phyloP scores from a whole-genome alignment of 1,284 basidiomycete species.

The Takashimella tepidaria region DNA sequence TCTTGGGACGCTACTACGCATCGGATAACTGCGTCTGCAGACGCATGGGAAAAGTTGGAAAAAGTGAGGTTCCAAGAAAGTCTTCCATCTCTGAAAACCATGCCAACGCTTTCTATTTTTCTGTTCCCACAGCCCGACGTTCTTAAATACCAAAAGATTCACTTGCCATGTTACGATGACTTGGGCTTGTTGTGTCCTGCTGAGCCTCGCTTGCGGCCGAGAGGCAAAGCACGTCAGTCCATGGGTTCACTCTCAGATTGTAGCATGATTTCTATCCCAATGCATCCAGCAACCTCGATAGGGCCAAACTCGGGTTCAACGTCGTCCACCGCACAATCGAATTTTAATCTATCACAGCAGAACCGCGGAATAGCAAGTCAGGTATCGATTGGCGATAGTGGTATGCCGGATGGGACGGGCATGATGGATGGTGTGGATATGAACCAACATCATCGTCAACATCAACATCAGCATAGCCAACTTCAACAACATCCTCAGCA shows the following conservation, averaged over 20 bases:
- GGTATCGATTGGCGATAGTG: neutral
- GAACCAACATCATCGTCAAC: slow-evolving; percentile 2
- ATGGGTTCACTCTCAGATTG: slow-evolving; percentile 18
- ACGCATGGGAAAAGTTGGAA: slow-evolving; percentile 32
- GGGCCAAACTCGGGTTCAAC: too few species aligned
- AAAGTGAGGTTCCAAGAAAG: slow-evolving; percentile 21
- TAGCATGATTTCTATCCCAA: slow-evolving; percentile 15
- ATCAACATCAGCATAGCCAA: slow-evolving; percentile 1
- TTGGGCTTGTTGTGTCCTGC: slow-evolving; percentile 28
- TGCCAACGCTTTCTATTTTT: neutral
- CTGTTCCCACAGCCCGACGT: slow-evolving; percentile 13
- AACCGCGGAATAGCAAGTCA: too few species aligned
- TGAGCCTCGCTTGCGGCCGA: slow-evolving; percentile 10
- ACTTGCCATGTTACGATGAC: slow-evolving; percentile 33
- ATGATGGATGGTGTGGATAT: neutral
- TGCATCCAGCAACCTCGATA: neutral
- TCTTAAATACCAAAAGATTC: slow-evolving; percentile 35
- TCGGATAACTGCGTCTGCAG: slow-evolving; percentile 23
- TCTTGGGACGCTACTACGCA: slow-evolving; percentile 25
- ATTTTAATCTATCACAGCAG: neutral
- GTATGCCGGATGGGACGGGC: neutral
- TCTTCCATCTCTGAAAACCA: neutral
- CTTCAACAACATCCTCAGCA: slow-evolving; percentile 3
- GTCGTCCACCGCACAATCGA: neutral
- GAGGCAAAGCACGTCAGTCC: slow-evolving; percentile 19